Conservation (phyloP, 2,329 filamentous ascomycete genomes). For the Xylaria arbuscula region DNA sequence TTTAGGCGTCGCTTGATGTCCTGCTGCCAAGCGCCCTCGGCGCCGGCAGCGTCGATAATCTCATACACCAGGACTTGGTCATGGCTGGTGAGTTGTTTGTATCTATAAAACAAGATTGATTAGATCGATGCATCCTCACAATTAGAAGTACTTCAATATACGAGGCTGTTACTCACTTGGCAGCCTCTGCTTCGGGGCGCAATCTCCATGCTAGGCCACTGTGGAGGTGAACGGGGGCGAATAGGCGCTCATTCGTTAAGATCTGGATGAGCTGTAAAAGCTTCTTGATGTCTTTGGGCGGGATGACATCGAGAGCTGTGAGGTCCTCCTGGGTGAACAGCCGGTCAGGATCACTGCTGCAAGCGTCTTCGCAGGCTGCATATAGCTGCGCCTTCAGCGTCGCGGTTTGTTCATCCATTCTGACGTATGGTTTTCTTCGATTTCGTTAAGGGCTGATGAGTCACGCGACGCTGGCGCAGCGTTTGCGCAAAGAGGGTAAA, state of each 20-base stretch:
- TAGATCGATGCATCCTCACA: conserved; percentile 12
- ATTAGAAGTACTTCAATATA: conserved; percentile 2
- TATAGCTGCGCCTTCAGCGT: conserved; percentile 68
- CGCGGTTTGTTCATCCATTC: conserved; percentile 48
- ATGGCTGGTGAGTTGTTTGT: conserved; percentile 70
- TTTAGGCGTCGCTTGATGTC: conserved; percentile 82
- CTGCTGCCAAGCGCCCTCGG: conserved; percentile 91
- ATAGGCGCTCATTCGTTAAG: conserved; percentile 70
- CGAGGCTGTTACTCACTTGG: conserved; percentile 61
- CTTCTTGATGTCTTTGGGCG: conserved; percentile 65
- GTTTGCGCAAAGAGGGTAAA: conserved; percentile 37
- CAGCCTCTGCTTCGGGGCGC: conserved; percentile 68
- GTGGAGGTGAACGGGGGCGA: conserved; percentile 60
- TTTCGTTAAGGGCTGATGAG: conserved; percentile 19
- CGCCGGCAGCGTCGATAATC: conserved; percentile 85
- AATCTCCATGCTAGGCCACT: conserved; percentile 66
- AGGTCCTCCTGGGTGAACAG: conserved; percentile 70
- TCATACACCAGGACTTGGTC: conserved; percentile 88
- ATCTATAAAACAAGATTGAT: conserved; percentile 54
- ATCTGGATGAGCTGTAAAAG: conserved; percentile 67
- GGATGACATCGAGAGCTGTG: conserved; percentile 66
- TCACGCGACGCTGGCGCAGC: conserved; percentile 28
- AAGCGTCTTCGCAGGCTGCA: conserved; percentile 63
- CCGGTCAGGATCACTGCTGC: conserved; percentile 55
- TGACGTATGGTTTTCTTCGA: conserved; percentile 20